Base-by-base conservation (phyloP, 345 rosid genomes). In the Acer yangbiense region DNA sequence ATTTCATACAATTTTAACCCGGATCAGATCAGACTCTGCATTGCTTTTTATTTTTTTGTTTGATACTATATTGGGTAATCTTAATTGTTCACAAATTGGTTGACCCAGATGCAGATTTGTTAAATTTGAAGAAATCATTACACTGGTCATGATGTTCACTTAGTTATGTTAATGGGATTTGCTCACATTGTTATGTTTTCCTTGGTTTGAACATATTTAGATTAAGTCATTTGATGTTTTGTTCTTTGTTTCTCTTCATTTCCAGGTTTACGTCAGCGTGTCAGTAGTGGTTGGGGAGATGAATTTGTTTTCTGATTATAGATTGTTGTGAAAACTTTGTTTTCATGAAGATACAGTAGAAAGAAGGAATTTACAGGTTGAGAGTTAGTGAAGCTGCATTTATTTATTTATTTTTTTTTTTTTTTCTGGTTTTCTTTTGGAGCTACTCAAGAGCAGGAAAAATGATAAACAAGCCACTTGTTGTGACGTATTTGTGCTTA, bases 401-500 rank as follows among this genome's bases (percentile, higher is more conserved):
- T n/a, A n/a, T n/a, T n/a, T n/a, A n/a, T n/a, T n/a, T n/a, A n/a
- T n/a, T 21, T 57, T 41, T 32, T 32, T 4, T 32, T 32, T 32
- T 32, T 35, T 81, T 48, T 78, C 9, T 54, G 11, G 62, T 68
- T 75, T 32, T 63, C 43, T 64, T 75, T 67, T 55, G 76, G 83
- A 57, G 58, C 72, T 76, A 76, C 71, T 66, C 35, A 80, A 69
- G 71, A 79, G 77, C 84, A 70, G 82, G 81, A 78, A 43, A 82
- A 82, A 89, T 94, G 85, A 87, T 94, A 73, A 92, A 83, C 88
- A 91, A 87, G 89, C 87, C 98, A 17, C 94, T 89, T 60, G 83
- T 97, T 9, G 73, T 97, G 74, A 97, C 99, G 20, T 97, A 97
- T 80, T 69, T 89, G 72, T 97, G 93, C 89, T 88, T 94, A 32